Percentiles rank a stretch among this genome's conserved stretches.
These are phyloP conservation scores for Metschnikowia kofuensis DNA, from an alignment of 805 yeast genomes.

Conservation along the genomic window DNA sequence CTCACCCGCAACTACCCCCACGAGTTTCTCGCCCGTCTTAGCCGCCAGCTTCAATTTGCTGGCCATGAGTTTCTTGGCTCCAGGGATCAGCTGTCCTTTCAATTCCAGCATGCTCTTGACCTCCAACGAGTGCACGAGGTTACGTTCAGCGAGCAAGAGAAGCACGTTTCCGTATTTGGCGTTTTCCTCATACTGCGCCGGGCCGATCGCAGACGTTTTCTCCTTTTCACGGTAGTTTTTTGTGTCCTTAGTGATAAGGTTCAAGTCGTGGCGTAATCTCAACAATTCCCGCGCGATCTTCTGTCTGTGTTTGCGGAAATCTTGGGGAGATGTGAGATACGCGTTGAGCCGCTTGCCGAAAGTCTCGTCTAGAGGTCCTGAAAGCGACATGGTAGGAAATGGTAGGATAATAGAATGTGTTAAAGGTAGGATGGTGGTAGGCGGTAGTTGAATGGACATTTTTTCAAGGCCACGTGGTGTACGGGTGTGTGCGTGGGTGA, in stretches of 20 bases:
- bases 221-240: constrained; percentile 53
- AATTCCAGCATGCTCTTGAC: constrained; percentile 53
- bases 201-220: constrained; percentile 43
- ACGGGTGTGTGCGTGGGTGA: constrained; percentile 9
- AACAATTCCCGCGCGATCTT: constrained; percentile 58
- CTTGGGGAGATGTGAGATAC: constrained; percentile 63
- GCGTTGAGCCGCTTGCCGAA: constrained; percentile 59
- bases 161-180: constrained; percentile 53
- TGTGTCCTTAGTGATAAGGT: constrained; percentile 64
- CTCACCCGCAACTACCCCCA: constrained; percentile 41
- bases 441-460: neutral
- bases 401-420: neutral
- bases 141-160: constrained; percentile 75
- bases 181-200: constrained; percentile 51
- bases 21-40: constrained; percentile 41
- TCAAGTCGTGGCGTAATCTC: constrained; percentile 61
- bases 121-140: constrained; percentile 66
- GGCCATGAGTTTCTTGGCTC: constrained; percentile 44
- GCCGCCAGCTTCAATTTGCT: constrained; percentile 69
- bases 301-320: constrained; percentile 65
- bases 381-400: constrained; percentile 6
- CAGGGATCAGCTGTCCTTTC: constrained; percentile 46
- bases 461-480: constrained; percentile 1
- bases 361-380: constrained; percentile 26
- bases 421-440: neutral